Percentiles rank a stretch among this genome's conserved stretches.
phyloP scores from a whole-genome alignment of 2,329 filamentous ascomycete species.

The Neonectria neomacrospora region DNA sequence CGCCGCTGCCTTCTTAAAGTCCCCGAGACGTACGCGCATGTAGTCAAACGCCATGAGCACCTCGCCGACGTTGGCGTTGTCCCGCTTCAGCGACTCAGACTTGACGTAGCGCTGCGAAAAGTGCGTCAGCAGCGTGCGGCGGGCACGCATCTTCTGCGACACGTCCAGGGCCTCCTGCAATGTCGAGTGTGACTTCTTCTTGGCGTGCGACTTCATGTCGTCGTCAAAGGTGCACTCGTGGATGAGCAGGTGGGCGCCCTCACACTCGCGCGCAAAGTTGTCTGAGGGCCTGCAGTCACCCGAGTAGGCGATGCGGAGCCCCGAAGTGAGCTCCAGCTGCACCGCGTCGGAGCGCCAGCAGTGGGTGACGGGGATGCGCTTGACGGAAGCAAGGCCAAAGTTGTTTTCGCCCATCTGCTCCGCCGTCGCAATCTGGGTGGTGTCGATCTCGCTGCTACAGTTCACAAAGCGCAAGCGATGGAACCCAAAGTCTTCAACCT shows the following conservation, averaged over 20 bases:
- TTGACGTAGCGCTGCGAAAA: constrained; percentile 96
- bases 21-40: constrained; percentile 77
- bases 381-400: constrained; percentile 73
- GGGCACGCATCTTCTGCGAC: constrained; percentile 81
- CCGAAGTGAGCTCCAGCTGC: constrained; percentile 79
- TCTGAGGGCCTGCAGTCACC: constrained; percentile 88
- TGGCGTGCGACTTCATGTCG: constrained; percentile 79
- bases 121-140: constrained; percentile 86
- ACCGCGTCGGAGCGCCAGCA: constrained; percentile 83
- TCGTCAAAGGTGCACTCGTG: constrained; percentile 98
- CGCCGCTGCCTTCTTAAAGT: constrained; percentile 72
- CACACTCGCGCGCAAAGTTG: constrained; percentile 76
- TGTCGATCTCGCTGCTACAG: constrained; percentile 36
- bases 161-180: constrained; percentile 85
- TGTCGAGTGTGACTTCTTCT: constrained; percentile 90
- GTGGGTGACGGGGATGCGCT: constrained; percentile 77
- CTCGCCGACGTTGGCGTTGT: constrained; percentile 51
- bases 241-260: constrained; percentile 82
- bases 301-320: constrained; percentile 90
- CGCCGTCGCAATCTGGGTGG: constrained; percentile 47
- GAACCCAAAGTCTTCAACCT: constrained; percentile 81
- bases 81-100: constrained; percentile 47
- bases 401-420: constrained; percentile 55
- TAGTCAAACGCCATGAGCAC: constrained; percentile 82
- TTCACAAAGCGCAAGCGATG: constrained; percentile 57